These are phyloP conservation scores for Coelastrella sp. DNA, from an alignment of 139 green algal species.

Conservation along the genomic window DNA sequence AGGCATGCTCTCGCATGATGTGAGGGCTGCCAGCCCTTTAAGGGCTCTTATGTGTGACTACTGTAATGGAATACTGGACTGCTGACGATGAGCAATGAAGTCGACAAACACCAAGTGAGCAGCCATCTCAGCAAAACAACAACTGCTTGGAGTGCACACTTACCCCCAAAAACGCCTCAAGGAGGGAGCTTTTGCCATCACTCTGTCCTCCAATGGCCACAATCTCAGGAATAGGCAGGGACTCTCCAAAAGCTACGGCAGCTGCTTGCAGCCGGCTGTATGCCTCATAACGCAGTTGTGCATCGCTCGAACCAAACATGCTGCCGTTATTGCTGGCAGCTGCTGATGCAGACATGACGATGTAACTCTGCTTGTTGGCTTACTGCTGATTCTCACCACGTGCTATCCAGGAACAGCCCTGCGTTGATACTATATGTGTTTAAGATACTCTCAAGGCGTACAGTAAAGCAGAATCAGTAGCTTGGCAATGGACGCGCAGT, in stretches of 20 bases:
- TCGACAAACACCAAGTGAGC: background rate
- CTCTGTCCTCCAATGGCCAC: conserved; percentile 92
- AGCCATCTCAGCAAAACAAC: background rate
- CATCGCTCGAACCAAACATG: conserved; percentile 70
- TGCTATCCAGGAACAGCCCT: background rate
- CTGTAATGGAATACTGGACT: no score
- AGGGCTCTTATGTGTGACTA: no score
- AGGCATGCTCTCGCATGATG: no score
- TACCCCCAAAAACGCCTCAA: conserved; percentile 93
- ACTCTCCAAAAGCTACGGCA: conserved; percentile 67
- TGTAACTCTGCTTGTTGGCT: background rate
- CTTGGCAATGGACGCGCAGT: no score
- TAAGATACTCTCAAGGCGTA: background rate
- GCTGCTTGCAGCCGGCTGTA: conserved; percentile 72
- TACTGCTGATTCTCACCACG: background rate
- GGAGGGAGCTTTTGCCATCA: conserved; percentile 90
- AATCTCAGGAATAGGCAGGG: conserved; percentile 93
- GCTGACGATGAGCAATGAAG: no score
- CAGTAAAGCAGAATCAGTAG: no score
- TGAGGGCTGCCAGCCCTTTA: no score
- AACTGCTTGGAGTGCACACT: conserved; percentile 45
- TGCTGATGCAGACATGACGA: background rate
- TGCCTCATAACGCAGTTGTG: conserved; percentile 78
- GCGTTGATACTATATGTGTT: background rate
- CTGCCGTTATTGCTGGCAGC: background rate